A percentile compares a stretch with the other conserved stretches of the same genome.
Evolutionary conservation across 148 eudicot species (phyloP).

Genomic region (Linanthus parryae): DNA sequence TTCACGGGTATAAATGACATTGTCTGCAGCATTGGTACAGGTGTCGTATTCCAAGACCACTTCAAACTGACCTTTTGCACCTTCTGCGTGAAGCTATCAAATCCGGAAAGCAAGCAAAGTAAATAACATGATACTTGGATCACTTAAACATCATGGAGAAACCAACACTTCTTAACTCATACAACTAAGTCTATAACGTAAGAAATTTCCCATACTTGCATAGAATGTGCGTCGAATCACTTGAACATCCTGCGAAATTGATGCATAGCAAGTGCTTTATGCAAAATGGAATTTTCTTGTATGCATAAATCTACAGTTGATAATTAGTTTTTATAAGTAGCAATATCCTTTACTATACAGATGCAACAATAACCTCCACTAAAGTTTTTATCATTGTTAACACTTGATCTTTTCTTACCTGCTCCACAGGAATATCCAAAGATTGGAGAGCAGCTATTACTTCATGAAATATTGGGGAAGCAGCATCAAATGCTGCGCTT

Average conservation of each 20-base stretch:
- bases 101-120: not conserved
- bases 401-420: slow-evolving; percentile 37
- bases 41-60: slow-evolving; percentile 56
- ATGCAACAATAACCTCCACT: not conserved
- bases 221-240: no score
- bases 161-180: no score
- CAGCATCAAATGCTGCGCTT: slow-evolving; percentile 69
- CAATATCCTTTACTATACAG: not conserved
- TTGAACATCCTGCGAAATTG: no score
- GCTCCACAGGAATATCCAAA: slow-evolving; percentile 70
- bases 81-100: slow-evolving; percentile 79
- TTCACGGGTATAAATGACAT: slow-evolving; percentile 72
- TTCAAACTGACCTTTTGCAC: slow-evolving; percentile 94
- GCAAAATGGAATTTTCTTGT: not conserved
- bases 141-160: not conserved
- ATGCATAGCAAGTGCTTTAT: no score
- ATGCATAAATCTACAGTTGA: not conserved
- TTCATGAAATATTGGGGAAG: slow-evolving; percentile 72
- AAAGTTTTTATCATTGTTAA: not conserved
- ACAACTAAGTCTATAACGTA: no score
- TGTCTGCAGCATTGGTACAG: slow-evolving; percentile 74
- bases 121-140: not conserved
- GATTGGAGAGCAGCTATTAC: slow-evolving; percentile 51
- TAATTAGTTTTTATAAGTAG: not conserved
- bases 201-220: no score